Percentiles rank a stretch among this genome's conserved stretches.
phyloP scores from a whole-genome alignment of 225 moss, liverwort and hornwort species.

The Rhytidiadelphus loreus region DNA sequence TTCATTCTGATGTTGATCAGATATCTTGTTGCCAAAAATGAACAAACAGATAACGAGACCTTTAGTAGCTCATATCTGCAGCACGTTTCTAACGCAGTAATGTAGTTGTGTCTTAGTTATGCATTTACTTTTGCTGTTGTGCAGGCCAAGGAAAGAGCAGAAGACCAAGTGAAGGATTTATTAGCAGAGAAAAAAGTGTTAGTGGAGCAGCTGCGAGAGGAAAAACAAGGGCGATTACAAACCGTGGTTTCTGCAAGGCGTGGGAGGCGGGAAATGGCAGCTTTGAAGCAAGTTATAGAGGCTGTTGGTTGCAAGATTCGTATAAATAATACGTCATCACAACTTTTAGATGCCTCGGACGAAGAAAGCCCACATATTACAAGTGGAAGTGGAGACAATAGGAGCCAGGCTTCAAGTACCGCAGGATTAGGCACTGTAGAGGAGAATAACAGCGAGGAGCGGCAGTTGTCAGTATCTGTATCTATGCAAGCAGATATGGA shows the following conservation, averaged over 20 bases:
- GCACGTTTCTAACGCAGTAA: background rate
- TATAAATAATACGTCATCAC: constrained; percentile 45
- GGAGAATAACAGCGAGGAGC: constrained; percentile 20
- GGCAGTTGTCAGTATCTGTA: constrained; percentile 76
- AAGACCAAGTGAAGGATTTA: constrained; percentile 48
- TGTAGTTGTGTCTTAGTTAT: background rate
- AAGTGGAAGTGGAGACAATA: constrained; percentile 9
- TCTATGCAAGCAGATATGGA: constrained; percentile 71
- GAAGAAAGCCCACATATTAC: constrained; percentile 36
- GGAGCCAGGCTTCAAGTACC: constrained; percentile 14
- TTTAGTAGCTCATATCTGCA: background rate
- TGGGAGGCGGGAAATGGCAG: constrained; percentile 62
- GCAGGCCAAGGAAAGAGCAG: constrained; percentile 81
- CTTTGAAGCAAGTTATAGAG: constrained; percentile 72
- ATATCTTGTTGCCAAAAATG: background rate
- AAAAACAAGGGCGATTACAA: constrained; percentile 30
- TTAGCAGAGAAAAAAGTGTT: constrained; percentile 34
- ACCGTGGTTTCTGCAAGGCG: constrained; percentile 47
- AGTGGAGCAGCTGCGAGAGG: constrained; percentile 52
- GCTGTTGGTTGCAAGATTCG: constrained; percentile 94
- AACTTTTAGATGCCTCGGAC: constrained; percentile 37
- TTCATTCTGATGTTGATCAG: background rate
- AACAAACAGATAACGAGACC: background rate
- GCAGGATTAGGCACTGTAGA: constrained; percentile 5
- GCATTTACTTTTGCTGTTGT: background rate